Percentiles rank a stretch among this genome's conserved stretches.
Evolutionary conservation across 164 flowering plant genomes (phyloP).

Genomic region (Umbilicus rupestris): DNA sequence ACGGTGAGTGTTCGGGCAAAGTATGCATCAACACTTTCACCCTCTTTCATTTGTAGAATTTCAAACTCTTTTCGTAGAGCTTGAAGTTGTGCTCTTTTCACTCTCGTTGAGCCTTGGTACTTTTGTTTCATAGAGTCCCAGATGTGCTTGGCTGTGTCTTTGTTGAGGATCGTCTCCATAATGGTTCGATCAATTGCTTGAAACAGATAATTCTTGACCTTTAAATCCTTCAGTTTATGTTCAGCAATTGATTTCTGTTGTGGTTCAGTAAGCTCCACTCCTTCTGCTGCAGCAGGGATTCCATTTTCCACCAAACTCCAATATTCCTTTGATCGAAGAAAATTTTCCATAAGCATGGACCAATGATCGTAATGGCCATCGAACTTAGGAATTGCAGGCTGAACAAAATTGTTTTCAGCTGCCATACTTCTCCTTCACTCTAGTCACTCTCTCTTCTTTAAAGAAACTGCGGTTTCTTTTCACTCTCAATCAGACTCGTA

Average conservation of each 20-base stretch:
- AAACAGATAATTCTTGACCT: not conserved
- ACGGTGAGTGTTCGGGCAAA: not conserved
- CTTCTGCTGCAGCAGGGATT: not conserved
- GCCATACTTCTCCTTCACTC: not conserved
- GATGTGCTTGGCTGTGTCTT: not conserved
- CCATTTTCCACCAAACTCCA: not conserved
- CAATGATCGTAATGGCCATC: constrained; percentile 2
- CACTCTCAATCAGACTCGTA: too few relatives aligned
- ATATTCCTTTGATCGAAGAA: not conserved
- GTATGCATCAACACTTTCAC: not conserved
- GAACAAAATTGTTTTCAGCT: not conserved
- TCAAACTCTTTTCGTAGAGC: not conserved
- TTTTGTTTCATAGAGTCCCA: not conserved
- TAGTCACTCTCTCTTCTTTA: not conserved
- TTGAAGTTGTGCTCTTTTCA: not conserved
- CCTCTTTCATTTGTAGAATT: not conserved
- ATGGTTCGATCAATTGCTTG: not conserved
- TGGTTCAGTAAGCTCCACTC: not conserved
- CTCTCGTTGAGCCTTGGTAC: not conserved
- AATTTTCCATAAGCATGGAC: not conserved
- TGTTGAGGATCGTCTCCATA: not conserved
- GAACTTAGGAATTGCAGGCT: constrained; percentile 1
- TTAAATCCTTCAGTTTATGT: not conserved
- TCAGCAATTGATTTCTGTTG: not conserved
- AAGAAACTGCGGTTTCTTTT: too few relatives aligned